phyloP scores from a whole-genome alignment of 73 alveolate genomes.

The Paramecium caudatum region DNA sequence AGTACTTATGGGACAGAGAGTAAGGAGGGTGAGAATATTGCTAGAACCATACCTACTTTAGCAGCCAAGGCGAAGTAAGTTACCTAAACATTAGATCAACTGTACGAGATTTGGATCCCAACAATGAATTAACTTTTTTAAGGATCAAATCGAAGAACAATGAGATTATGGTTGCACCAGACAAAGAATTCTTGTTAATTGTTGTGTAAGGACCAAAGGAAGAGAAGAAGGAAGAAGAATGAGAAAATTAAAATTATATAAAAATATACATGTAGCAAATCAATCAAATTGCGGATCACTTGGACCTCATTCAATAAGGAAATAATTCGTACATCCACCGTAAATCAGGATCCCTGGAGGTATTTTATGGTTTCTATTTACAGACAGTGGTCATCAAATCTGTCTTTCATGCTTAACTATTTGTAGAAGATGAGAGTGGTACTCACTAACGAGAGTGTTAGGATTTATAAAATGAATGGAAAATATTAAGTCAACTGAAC shows the following conservation, averaged over 20 bases:
- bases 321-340: constrained; percentile 69
- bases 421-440: background rate
- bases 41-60: constrained; percentile 77
- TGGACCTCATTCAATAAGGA: constrained; percentile 35
- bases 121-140: constrained; percentile 78
- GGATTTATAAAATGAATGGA: constrained; percentile 66
- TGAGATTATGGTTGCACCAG: constrained; percentile 84
- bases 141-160: constrained; percentile 77
- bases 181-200: constrained; percentile 77
- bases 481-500: constrained; percentile 34
- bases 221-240: constrained; percentile 72
- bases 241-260: constrained; percentile 37
- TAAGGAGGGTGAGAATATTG: constrained; percentile 71
- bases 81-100: constrained; percentile 63
- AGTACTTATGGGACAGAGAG: constrained; percentile 66
- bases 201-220: constrained; percentile 79
- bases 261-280: constrained; percentile 33
- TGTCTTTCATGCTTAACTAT: constrained; percentile 32
- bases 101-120: constrained; percentile 78
- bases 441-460: constrained; percentile 57
- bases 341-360: background rate
- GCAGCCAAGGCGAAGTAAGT: constrained; percentile 72
- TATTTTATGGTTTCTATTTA: background rate
- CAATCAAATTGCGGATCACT: background rate
- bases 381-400: constrained; percentile 53